Percentiles rank a stretch among this genome's conserved stretches.
Conservation (phyloP, 2,329 filamentous ascomycete genomes). For the Lachnellula hyalina region DNA sequence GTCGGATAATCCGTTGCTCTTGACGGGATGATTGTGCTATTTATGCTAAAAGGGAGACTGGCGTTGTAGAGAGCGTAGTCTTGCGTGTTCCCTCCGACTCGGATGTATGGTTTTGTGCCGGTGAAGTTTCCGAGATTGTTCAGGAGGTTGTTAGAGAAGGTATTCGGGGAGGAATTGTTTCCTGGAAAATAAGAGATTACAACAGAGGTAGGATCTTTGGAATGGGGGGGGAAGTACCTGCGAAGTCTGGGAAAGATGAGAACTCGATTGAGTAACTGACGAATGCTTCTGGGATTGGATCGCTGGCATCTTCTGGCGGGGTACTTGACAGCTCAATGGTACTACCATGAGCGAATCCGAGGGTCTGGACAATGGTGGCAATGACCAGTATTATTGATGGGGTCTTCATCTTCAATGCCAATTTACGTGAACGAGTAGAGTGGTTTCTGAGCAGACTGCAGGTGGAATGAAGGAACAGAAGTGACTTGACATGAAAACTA, state of each 20-base stretch:
- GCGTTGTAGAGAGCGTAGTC: constrained; percentile 58
- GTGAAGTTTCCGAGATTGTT: constrained; percentile 49
- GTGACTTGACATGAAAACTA: not conserved
- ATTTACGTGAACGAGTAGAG: not conserved
- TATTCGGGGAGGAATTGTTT: constrained; percentile 50
- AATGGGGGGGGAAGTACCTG: constrained; percentile 13
- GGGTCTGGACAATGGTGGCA: not conserved
- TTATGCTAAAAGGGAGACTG: constrained; percentile 43
- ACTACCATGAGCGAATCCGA: not conserved
- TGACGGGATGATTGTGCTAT: constrained; percentile 46
- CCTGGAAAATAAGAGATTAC: constrained; percentile 29
- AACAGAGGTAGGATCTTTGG: not conserved
- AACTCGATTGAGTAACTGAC: constrained; percentile 49
- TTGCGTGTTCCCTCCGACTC: constrained; percentile 64
- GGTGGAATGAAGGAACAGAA: not conserved
- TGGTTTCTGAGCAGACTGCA: not conserved
- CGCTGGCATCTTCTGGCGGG: constrained; percentile 14
- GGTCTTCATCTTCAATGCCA: not conserved
- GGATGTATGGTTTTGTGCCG: constrained; percentile 53
- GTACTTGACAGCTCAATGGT: constrained; percentile 1
- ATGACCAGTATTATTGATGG: not conserved
- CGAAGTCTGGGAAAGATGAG: constrained; percentile 43
- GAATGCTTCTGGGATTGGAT: constrained; percentile 37
- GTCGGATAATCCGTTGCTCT: constrained; percentile 55
- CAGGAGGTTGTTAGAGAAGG: constrained; percentile 55